These are phyloP conservation scores for Mycena metata DNA, from an alignment of 768 basidiomycete species.

Conservation along the genomic window DNA sequence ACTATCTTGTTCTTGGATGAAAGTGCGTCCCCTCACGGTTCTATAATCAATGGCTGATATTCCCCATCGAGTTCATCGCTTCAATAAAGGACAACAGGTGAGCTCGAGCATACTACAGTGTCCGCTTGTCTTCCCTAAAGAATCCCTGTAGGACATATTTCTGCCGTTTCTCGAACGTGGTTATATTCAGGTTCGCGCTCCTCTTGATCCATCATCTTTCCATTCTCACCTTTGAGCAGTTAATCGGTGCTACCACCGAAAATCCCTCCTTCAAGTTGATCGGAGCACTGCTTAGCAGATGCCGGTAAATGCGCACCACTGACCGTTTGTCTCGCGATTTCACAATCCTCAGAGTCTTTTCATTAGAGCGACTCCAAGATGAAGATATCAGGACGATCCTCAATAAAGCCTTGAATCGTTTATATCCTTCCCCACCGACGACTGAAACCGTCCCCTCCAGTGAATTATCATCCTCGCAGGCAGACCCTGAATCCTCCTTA, in stretches of 20 bases:
- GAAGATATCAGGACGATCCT: constrained; percentile 72
- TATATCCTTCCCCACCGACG: constrained; percentile 40
- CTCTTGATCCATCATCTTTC: not conserved
- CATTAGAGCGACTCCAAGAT: constrained; percentile 75
- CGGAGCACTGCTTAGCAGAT: constrained; percentile 79
- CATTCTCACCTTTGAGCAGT: constrained; percentile 47
- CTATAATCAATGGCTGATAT: not conserved
- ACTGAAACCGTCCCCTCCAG: constrained; percentile 6
- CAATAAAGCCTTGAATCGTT: constrained; percentile 59
- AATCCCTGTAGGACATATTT: constrained; percentile 72
- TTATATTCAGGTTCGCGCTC: constrained; percentile 66
- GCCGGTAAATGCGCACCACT: constrained; percentile 64
- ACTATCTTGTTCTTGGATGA: constrained; percentile 89
- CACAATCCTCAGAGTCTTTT: constrained; percentile 70
- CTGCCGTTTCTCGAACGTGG: constrained; percentile 87
- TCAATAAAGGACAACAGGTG: constrained; percentile 80
- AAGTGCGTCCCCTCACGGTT: constrained; percentile 13
- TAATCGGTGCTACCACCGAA: constrained; percentile 90
- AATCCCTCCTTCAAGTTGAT: constrained; percentile 90
- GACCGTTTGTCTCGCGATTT: constrained; percentile 28
- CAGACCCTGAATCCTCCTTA: not conserved
- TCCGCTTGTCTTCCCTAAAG: not conserved
- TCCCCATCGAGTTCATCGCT: constrained; percentile 70
- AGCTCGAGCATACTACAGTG: not conserved
- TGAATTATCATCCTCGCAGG: constrained; percentile 27